phyloP scores from a whole-genome alignment of 805 yeast species.

The Candida chilensis region DNA sequence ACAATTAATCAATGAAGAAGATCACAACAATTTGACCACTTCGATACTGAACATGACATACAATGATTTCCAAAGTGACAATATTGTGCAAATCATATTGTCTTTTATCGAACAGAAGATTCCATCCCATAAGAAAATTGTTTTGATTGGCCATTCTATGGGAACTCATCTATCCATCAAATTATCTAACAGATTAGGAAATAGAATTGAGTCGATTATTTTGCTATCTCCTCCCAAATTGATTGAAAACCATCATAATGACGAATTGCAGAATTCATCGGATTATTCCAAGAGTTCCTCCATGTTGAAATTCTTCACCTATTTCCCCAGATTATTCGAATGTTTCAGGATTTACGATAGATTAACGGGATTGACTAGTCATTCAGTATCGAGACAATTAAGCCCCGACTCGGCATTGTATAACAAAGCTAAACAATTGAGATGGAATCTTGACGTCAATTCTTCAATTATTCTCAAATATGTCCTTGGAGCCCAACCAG shows the following conservation, averaged over 20 bases:
- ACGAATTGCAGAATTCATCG: conserved; percentile 5
- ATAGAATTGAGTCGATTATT: conserved; percentile 35
- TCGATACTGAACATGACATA: conserved; percentile 20
- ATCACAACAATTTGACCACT: conserved; percentile 21
- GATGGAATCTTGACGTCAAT: conserved; percentile 63
- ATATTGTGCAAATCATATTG: conserved; percentile 26
- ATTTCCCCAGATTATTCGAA: conserved; percentile 40
- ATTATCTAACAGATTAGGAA: conserved; percentile 21
- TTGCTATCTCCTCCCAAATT: conserved; percentile 41
- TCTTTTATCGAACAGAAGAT: conserved; percentile 26
- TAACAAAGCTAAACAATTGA: conserved; percentile 46
- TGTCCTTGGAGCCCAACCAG: conserved; percentile 37
- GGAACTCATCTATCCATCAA: conserved; percentile 52
- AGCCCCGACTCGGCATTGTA: conserved; percentile 18
- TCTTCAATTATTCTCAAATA: conserved; percentile 46
- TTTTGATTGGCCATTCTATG: conserved; percentile 66
- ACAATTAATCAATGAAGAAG: conserved; percentile 35
- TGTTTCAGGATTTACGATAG: conserved; percentile 51
- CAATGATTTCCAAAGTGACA: conserved; percentile 31
- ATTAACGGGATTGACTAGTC: conserved; percentile 49
- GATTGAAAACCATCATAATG: conserved; percentile 9
- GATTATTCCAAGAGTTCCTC: conserved; percentile 1
- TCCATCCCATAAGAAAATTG: conserved; percentile 27
- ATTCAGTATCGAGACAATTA: conserved; percentile 52
- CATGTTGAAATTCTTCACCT: conserved; percentile 19